These are phyloP conservation scores for Pythium grandisporangium DNA, from an alignment of 352 stramenopile genomes.

Conservation along the genomic window DNA sequence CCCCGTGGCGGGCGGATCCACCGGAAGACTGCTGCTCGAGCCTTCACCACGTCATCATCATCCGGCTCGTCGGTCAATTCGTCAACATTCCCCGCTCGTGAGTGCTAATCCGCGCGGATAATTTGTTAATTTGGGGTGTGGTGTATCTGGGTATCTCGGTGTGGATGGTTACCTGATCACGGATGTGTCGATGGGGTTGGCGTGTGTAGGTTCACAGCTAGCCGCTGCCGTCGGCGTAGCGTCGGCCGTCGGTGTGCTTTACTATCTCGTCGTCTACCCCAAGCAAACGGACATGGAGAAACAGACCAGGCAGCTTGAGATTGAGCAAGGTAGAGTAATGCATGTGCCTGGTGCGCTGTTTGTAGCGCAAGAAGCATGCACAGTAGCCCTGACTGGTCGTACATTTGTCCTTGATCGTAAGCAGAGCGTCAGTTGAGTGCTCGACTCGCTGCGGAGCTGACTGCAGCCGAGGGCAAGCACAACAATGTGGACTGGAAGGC, in stretches of 20 bases:
- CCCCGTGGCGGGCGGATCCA: no score
- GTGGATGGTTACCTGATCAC: neutral
- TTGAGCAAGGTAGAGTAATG: conserved; percentile 40
- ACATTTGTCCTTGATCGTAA: neutral
- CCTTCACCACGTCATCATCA: no score
- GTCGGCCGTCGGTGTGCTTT: conserved; percentile 28
- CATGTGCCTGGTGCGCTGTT: neutral
- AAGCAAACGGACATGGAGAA: conserved; percentile 55
- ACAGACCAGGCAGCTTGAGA: conserved; percentile 41
- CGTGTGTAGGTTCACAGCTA: conserved; percentile 1
- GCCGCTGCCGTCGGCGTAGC: conserved; percentile 10
- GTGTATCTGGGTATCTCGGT: neutral
- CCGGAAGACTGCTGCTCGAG: no score
- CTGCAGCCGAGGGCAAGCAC: conserved; percentile 57
- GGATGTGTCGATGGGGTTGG: neutral
- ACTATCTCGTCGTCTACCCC: conserved; percentile 38
- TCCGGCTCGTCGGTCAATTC: no score
- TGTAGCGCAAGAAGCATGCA: neutral
- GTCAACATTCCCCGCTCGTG: no score
- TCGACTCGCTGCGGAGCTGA: conserved; percentile 50
- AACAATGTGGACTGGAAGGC: conserved; percentile 72
- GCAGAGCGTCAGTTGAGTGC: conserved; percentile 55
- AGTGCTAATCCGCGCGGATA: no score
- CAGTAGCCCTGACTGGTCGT: neutral
- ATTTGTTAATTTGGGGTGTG: neutral